These are phyloP conservation scores for Arabis alpina DNA, from an alignment of 345 rosid genomes.

Conservation along the genomic window DNA sequence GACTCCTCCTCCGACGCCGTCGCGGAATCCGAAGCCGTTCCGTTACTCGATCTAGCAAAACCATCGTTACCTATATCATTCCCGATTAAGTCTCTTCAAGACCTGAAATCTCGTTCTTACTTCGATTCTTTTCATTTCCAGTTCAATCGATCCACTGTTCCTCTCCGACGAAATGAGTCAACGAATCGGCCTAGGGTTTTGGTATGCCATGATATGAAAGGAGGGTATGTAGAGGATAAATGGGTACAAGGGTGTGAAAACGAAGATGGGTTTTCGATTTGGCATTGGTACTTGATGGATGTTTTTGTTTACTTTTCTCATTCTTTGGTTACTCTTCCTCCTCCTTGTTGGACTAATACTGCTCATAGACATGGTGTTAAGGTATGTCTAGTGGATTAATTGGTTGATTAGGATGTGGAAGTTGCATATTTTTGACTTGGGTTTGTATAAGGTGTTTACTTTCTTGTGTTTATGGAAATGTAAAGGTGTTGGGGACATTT, in stretches of 20 bases:
- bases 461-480: constrained; percentile 33
- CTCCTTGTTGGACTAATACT: constrained; percentile 91
- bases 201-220: constrained; percentile 87
- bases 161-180: constrained; percentile 46
- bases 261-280: constrained; percentile 60
- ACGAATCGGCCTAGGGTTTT: constrained; percentile 62
- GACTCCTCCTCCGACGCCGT: too few species aligned
- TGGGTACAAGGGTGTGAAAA: constrained; percentile 87
- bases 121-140: constrained; percentile 83
- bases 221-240: constrained; percentile 75
- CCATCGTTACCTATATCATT: constrained; percentile 72
- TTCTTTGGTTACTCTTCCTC: constrained; percentile 76
- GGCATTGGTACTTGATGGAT: constrained; percentile 97
- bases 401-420: neutral
- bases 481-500: constrained; percentile 84
- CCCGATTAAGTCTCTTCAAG: constrained; percentile 70
- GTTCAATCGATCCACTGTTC: constrained; percentile 62
- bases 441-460: constrained; percentile 7
- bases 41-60: constrained; percentile 53
- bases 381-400: constrained; percentile 44
- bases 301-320: constrained; percentile 86
- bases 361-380: constrained; percentile 91
- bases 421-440: neutral
- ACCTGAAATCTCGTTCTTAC: constrained; percentile 62
- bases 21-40: constrained; percentile 33